phyloP scores from a whole-genome alignment of 78 protist genomes.

The Creolimax fragrantissima region DNA sequence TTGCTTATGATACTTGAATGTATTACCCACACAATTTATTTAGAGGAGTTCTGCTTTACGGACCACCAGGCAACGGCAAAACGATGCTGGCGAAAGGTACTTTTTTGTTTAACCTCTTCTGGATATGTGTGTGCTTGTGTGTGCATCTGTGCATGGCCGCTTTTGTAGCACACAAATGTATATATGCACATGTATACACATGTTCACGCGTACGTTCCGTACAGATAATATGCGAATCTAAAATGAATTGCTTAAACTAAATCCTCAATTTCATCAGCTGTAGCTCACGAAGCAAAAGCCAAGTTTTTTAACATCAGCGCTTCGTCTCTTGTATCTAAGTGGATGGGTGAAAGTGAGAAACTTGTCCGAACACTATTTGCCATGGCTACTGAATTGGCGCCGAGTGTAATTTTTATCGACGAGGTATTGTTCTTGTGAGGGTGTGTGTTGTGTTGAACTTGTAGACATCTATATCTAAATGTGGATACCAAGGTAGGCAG shows the following conservation, averaged over 20 bases:
- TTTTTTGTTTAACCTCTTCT: too few species aligned
- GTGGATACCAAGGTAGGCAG: background rate
- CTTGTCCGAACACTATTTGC: constrained; percentile 79
- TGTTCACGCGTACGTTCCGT: too few species aligned
- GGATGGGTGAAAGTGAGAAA: constrained; percentile 84
- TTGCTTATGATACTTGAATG: background rate
- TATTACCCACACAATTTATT: constrained; percentile 59
- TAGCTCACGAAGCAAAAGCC: constrained; percentile 1
- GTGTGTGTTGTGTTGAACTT: background rate
- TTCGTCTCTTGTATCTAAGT: constrained; percentile 59
- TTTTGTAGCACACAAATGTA: too few species aligned
- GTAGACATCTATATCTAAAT: background rate
- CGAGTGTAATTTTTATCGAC: constrained; percentile 80
- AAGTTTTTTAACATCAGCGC: constrained; percentile 73
- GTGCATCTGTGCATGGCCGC: too few species aligned
- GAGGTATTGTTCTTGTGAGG: constrained; percentile 52
- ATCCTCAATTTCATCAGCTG: too few species aligned
- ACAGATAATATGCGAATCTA: too few species aligned
- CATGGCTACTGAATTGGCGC: constrained; percentile 58
- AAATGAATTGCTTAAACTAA: too few species aligned
- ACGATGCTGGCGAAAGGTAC: constrained; percentile 77
- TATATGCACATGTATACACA: too few species aligned
- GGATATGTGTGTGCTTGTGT: too few species aligned
- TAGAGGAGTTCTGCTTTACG: constrained; percentile 70
- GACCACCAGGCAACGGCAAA: constrained; percentile 83